These are phyloP conservation scores for Podaxis carcinomalis DNA, from an alignment of 768 basidiomycete species.

Conservation along the genomic window DNA sequence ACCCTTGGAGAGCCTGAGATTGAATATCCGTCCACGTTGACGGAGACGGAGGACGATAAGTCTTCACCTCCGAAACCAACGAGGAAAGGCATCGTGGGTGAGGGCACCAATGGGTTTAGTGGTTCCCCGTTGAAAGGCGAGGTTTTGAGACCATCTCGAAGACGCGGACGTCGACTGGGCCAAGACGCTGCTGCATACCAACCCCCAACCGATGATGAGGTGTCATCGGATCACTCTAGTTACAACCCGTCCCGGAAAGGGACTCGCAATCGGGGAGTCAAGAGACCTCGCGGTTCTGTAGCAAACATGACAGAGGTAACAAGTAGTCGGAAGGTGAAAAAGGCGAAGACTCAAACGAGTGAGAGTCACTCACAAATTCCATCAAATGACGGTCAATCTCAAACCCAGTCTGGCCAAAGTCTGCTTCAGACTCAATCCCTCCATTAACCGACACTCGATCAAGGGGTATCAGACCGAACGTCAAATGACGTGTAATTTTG, in stretches of 20 bases:
- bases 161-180: slow-evolving; percentile 1
- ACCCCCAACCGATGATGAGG: slow-evolving; percentile 25
- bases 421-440: neutral
- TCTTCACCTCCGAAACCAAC: neutral
- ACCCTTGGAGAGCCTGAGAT: neutral
- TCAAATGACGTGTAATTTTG: neutral
- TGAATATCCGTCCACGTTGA: neutral
- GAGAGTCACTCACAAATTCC: neutral
- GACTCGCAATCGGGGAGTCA: slow-evolving; percentile 27
- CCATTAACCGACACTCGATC: slow-evolving; percentile 15
- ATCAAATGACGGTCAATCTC: neutral
- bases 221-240: slow-evolving; percentile 24
- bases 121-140: neutral
- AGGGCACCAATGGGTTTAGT: neutral
- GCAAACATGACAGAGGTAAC: slow-evolving; percentile 19
- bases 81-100: neutral
- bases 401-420: neutral
- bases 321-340: slow-evolving; percentile 30
- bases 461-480: neutral
- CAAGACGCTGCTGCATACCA: slow-evolving; percentile 25
- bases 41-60: slow-evolving; percentile 5
- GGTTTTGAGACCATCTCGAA: neutral
- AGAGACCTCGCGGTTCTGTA: slow-evolving; percentile 31
- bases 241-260: slow-evolving; percentile 16
- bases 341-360: slow-evolving; percentile 23